phyloP scores from a whole-genome alignment of 2,329 filamentous ascomycete species.

The Neonectria ditissima region DNA sequence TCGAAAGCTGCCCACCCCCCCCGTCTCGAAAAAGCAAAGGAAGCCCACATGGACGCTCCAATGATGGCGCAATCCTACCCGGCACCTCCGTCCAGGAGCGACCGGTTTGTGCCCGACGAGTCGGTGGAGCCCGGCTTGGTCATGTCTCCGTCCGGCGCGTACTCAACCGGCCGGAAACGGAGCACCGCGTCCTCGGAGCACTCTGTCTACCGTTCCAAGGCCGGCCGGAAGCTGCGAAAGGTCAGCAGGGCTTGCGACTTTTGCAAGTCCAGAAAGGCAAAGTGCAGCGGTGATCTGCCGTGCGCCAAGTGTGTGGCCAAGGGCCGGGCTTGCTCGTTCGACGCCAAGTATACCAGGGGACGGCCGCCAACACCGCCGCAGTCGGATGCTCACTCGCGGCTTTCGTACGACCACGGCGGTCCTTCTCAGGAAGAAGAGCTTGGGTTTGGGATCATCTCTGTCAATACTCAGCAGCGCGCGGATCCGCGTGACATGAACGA shows the following conservation, averaged over 20 bases:
- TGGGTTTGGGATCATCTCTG: background rate
- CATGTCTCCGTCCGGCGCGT: constrained; percentile 5
- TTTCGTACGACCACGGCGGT: background rate
- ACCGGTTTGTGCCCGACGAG: background rate
- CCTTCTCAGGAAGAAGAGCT: background rate
- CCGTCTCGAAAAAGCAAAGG: background rate
- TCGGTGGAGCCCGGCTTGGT: background rate
- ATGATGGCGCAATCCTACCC: constrained; percentile 15
- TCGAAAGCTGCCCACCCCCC: background rate
- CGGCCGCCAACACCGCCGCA: constrained; percentile 50
- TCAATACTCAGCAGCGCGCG: background rate
- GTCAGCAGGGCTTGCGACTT: constrained; percentile 49
- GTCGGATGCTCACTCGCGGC: constrained; percentile 15
- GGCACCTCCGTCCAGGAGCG: constrained; percentile 1
- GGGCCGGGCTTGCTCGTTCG: constrained; percentile 45
- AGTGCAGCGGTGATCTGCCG: constrained; percentile 47
- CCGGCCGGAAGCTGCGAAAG: constrained; percentile 43
- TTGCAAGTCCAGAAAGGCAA: constrained; percentile 46
- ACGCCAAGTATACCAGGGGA: constrained; percentile 49
- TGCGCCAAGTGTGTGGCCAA: constrained; percentile 49
- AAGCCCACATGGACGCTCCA: constrained; percentile 8
- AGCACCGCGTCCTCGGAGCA: constrained; percentile 1
- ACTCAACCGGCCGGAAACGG: constrained; percentile 10
- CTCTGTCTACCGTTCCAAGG: background rate
- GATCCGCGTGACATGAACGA: constrained; percentile 42